Evolutionary conservation across 345 rosid genomes (phyloP).

Genomic region (Toxicodendron radicans): DNA sequence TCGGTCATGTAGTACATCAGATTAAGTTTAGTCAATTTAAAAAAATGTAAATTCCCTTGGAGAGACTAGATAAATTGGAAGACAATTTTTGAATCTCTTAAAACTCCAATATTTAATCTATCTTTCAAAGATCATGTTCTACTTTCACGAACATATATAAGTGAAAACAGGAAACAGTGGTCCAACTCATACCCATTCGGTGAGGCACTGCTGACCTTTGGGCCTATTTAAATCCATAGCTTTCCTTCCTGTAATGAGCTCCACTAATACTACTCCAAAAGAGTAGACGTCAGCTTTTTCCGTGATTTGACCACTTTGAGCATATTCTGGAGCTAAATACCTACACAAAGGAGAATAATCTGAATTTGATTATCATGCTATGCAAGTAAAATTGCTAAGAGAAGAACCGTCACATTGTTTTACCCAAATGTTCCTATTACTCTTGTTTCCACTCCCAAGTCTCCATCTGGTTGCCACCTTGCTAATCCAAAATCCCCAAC

Average conservation of each 20-base stretch:
- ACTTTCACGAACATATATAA: constrained; percentile 6
- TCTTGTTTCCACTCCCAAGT: constrained; percentile 87
- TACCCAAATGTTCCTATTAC: constrained; percentile 98
- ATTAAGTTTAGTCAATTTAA: not conserved
- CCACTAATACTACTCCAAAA: constrained; percentile 89
- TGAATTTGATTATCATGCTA: constrained; percentile 4
- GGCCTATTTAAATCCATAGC: constrained; percentile 92
- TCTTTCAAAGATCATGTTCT: constrained; percentile 4
- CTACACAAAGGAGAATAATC: constrained; percentile 32
- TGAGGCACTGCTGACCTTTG: constrained; percentile 88
- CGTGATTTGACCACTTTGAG: constrained; percentile 95
- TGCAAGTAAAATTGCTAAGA: constrained; percentile 2
- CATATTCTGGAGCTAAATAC: constrained; percentile 96
- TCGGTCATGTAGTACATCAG: constrained; percentile 3
- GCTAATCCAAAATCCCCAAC: constrained; percentile 99
- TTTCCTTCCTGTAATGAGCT: constrained; percentile 94
- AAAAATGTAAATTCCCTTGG: not conserved
- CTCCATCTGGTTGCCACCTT: constrained; percentile 99
- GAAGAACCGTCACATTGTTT: not conserved
- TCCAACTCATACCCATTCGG: constrained; percentile 77
- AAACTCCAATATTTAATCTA: not conserved
- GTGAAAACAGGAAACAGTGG: not conserved
- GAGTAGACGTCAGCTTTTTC: constrained; percentile 98
- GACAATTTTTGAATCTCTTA: not conserved
- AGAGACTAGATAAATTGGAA: not conserved